Base-by-base conservation (phyloP, 202 grass and related monocot genomes). In the Cymbopogon flexuosus region DNA sequence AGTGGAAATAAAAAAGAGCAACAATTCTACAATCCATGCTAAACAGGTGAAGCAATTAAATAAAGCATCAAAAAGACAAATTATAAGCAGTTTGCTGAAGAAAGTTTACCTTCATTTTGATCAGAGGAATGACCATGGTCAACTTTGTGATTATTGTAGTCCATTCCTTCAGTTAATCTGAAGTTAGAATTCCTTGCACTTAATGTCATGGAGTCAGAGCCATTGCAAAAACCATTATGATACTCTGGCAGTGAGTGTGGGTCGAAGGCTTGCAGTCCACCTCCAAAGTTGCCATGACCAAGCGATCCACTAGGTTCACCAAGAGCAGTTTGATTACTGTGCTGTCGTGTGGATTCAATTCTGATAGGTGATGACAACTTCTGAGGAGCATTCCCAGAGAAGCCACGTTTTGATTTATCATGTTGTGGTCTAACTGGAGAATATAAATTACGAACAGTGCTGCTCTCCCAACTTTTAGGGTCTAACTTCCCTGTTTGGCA, bases 211-310 rank as follows among this genome's bases (percentile, higher is more conserved):
- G 80, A 79, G 66, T 90, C 86, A 65, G 88, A 90, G 68, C 52
- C 84, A 60, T 90, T 90, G 62, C 69, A 83, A 57, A 81, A 18
- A 58, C 60, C 11, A 21, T 65, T 80, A 12, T 87, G 65, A 68
- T 13, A 59, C 18, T 90, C 91, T 19, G 85, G 85, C 76, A 93
- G 65, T 33, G 85, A 93, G 3, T 83, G 70, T 73, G 85, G 75
- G 59, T 90, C 79, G 71, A 90, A 88, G 72, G 61, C 70, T 51
- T 61, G 85, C 51, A 88, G 61, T 78, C 85, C 82, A 77, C 21
- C 40, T 70, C 75, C 88, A 72, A 73, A 83, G 66, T 73, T 93
- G 52, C 66, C 67, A 56, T 93, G 85, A 75, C 87, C 83, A 77
- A 83, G 75, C 11, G 85, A 84, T 6, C 88, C 70, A 13, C 60